Evolutionary conservation across 2,329 filamentous ascomycete genomes (phyloP), one percentile per base, ranked within the genome.

Genomic region (Fusarium drepaniforme): DNA sequence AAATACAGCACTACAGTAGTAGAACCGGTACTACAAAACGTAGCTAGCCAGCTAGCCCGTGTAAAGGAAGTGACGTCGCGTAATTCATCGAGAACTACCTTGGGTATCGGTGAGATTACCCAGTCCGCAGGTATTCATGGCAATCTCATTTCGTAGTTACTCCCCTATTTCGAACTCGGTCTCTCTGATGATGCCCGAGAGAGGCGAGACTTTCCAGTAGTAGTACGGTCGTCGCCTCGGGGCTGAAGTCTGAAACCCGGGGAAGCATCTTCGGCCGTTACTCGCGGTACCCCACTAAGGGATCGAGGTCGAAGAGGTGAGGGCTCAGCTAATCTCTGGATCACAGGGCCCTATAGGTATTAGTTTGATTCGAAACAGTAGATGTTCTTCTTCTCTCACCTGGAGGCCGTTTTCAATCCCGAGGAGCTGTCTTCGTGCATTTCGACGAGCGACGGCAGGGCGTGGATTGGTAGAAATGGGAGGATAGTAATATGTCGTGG

Each of bases 201-300:
- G 12, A 58, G 40, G 16, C 46, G 25, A 38, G 60, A 42, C 3
- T 46, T 49, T 44, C 69, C 46, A 12, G 59, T 15, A 8, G 25
- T 23, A 28, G 25, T 18, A 8, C 67, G 49, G 23, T 46, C 37
- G 5, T 68, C 64, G 15, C n/a, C 35, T 58, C 58, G 51, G 2
- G 68, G 49, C 9, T 65, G 53, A 40, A 70, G 73, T 28, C 57
- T 46, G 38, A 71, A 70, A 25, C 46, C 51, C 35, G 59, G 46
- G 46, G 49, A 59, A 28, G 53, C 40, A 15, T 51, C 33, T 12
- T 64, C 57, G 16, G 35, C 8, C 13, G 12, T 13, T 35, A 70
- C 59, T 64, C 72, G 42, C 28, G 69, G 62, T 12, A 40, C 18
- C 8, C 28, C 30, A 37, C 16, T 18, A 37, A 53, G 37, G 15